Evolutionary conservation across 78 protist species (phyloP), one percentile per base, ranked within the genome.

Genomic region (Tieghemostelium lacteum): DNA sequence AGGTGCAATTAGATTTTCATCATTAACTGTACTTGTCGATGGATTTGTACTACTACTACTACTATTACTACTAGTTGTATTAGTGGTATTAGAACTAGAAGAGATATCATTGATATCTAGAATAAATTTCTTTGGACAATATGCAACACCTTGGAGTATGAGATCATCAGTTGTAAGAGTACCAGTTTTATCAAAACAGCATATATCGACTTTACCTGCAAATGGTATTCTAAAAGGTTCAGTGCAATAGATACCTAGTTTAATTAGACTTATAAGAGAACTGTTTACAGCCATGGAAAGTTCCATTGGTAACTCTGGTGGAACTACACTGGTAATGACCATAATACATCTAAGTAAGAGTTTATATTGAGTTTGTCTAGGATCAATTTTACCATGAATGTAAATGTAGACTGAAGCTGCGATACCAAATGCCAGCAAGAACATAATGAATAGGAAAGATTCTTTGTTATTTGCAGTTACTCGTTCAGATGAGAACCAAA

Each of bases 181-280:
- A 58, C 99, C 99, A 0, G 99, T 99, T 97, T 99, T 99, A 88
- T 99, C 99, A 37, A 99, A 99, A 96, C 99, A 99, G 92, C 99
- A 97, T 20, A 95, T 49, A 62, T 88, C 95, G 20, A 97, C 75
- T 55, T 93, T 89, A 42, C 99, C 99, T 10, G 99, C 99, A 2
- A 95, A 63, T 6, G 99, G 99, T 37, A 99, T 98, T 33, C 99
- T 94, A 92, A 98, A 99, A 5, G 99, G 99, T 94, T 99, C 99
- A 22, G 99, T 99, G 94, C 99, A 99, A 85, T 96, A 99, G 57
- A 99, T 85, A 36, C 95, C 92, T 24, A 95, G 71, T 75, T 57
- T 2, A 42, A 70, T 42, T 1, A 97, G 88, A 12, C 92, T 75
- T 5, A 95, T 39, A n/a, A 96, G 73, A 50, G 96, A 78, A 31